Base-by-base conservation (phyloP, 2,329 filamentous ascomycete species). In the Nemania sp. region DNA sequence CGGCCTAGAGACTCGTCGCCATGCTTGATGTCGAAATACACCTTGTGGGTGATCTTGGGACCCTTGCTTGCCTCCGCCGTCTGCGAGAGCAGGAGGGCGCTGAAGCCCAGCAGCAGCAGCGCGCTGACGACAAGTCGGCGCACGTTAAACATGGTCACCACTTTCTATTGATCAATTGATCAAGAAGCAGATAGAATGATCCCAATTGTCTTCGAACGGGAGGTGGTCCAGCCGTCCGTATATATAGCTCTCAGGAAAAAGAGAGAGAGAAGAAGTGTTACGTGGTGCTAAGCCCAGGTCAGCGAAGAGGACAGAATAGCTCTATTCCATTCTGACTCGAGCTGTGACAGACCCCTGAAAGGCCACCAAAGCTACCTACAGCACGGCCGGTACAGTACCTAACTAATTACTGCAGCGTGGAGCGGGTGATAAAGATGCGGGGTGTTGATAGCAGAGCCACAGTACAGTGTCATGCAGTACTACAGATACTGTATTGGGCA, bases 31-130 rank as follows among this genome's bases (percentile, higher is more conserved):
- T 94, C 90, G 73, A 95, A 93, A 81, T 84, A 94, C 75, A 94
- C 91, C 85, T 96, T 96, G 81, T 90, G 81, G 67, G 92, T 97
- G 79, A 97, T 93, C 85, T 94, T 95, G 60, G 91, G 93, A 41
- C 94, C 93, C 79, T 93, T 91, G 63, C 79, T 79, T 49, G 89
- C 89, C 65, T 89, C 84, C 56, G 83, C 85, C 28, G 84, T 82
- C 74, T 91, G 86, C 64, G 88, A 81, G 70, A 96, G 42, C 33
- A 60, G 33, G 23, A 58, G 36, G 17, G 49, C 43, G 52, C 58
- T 60, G 55, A 60, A 54, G 45, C 58, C 55, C 22, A 60, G 52
- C 52, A 60, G 31, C 58, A 60, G 80, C 70, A 91, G 80, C 67
- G 87, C 79, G 68, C 89, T 85, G 71, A 88, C 79, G 69, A 91